A percentile compares a stretch with the other conserved stretches of the same genome.
phyloP scores from a whole-genome alignment of 2,329 filamentous ascomycete species.

The Arthrobotrys sinensis region DNA sequence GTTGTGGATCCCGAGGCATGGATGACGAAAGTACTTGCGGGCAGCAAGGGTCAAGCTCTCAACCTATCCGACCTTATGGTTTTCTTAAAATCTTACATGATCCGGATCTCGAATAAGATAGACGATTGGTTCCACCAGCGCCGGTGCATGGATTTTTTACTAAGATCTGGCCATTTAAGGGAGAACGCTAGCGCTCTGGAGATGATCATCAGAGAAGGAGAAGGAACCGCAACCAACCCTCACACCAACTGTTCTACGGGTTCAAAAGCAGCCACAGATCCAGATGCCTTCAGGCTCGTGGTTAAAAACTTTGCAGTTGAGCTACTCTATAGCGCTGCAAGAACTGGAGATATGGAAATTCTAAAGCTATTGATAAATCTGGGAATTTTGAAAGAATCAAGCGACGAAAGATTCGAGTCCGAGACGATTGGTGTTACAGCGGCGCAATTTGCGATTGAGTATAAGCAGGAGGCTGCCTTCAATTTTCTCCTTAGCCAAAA shows the following conservation, averaged over 20 bases:
- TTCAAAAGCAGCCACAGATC: neutral
- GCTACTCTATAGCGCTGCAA: constrained; percentile 31
- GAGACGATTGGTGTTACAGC: constrained; percentile 25
- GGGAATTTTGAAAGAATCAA: neutral
- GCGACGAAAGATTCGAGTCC: neutral
- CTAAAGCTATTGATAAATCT: constrained; percentile 3
- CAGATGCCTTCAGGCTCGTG: neutral
- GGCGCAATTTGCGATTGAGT: constrained; percentile 31
- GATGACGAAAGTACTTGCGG: neutral
- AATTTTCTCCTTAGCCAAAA: constrained; percentile 28
- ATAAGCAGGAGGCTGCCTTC: constrained; percentile 2
- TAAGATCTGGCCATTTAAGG: constrained; percentile 6
- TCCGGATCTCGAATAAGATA: constrained; percentile 33
- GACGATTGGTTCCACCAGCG: constrained; percentile 8
- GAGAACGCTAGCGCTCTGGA: constrained; percentile 7
- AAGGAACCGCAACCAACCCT: neutral
- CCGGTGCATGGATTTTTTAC: constrained; percentile 16
- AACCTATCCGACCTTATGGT: neutral
- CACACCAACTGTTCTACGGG: neutral
- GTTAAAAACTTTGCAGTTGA: constrained; percentile 18
- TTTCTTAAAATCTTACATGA: constrained; percentile 41
- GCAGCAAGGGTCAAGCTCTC: neutral
- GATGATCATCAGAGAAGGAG: constrained; percentile 1
- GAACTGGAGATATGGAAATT: constrained; percentile 23
- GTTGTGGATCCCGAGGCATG: constrained; percentile 3